Evolutionary conservation across 1,139 yeast species (phyloP).

Genomic region (Candida sp.): DNA sequence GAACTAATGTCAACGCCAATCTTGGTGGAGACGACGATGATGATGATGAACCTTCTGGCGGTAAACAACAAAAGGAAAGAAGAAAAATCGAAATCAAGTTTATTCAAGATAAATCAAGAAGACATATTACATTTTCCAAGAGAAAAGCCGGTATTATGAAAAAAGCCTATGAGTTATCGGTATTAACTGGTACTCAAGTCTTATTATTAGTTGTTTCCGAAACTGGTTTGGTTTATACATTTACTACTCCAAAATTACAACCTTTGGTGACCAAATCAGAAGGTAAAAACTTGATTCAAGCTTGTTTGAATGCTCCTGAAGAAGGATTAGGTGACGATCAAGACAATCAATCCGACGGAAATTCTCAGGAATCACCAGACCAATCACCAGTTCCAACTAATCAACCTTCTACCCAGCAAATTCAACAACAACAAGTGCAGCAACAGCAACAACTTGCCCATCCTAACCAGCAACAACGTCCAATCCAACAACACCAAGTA

Average conservation of each 20-base stretch:
- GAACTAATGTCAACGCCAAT: slow-evolving; percentile 19
- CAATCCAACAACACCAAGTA: slow-evolving; percentile 25
- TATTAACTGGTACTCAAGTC: slow-evolving; percentile 96
- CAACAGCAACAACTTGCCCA: slow-evolving; percentile 19
- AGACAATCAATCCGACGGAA: slow-evolving; percentile 59
- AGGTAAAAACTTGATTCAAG: slow-evolving; percentile 95
- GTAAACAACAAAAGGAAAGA: slow-evolving; percentile 70
- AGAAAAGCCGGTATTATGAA: slow-evolving; percentile 99
- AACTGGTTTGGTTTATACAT: slow-evolving; percentile 97
- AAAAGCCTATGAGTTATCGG: slow-evolving; percentile 94
- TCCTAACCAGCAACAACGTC: slow-evolving; percentile 19
- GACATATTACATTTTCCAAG: slow-evolving; percentile 96
- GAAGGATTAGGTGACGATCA: slow-evolving; percentile 58
- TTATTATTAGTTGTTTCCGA: slow-evolving; percentile 91
- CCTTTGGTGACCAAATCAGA: slow-evolving; percentile 97
- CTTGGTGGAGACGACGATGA: slow-evolving; percentile 58
- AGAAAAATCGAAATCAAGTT: slow-evolving; percentile 97
- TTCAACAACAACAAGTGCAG: slow-evolving; percentile 28
- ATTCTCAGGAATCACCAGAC: slow-evolving; percentile 39
- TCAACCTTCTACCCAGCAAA: slow-evolving; percentile 19
- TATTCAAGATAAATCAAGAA: slow-evolving; percentile 94
- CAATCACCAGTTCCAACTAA: slow-evolving; percentile 31
- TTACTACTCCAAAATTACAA: slow-evolving; percentile 96
- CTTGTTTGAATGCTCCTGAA: slow-evolving; percentile 94
- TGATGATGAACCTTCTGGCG: slow-evolving; percentile 58